These are phyloP conservation scores for Encephalitozoon intestinalis DNA, from an alignment of 371 early-diverging fungal species.

Conservation along the genomic window DNA sequence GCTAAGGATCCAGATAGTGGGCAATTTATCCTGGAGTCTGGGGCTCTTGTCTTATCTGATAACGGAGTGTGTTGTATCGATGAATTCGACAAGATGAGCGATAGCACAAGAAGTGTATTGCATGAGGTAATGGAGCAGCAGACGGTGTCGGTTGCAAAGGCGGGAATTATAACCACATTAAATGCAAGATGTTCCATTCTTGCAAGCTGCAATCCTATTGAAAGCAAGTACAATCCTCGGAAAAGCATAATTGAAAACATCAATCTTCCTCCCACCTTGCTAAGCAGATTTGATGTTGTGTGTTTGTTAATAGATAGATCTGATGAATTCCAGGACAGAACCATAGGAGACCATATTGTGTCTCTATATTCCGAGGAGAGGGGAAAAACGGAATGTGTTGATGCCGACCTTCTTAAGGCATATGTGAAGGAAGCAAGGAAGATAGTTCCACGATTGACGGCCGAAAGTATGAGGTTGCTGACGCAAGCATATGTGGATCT, in stretches of 20 bases:
- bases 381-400: slow-evolving; percentile 8
- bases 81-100: slow-evolving; percentile 63
- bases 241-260: slow-evolving; percentile 62
- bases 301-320: slow-evolving; percentile 59
- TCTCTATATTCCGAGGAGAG: slow-evolving; percentile 28
- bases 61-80: slow-evolving; percentile 61
- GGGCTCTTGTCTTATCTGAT: slow-evolving; percentile 61
- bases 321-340: slow-evolving; percentile 56
- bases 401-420: slow-evolving; percentile 50
- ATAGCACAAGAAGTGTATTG: slow-evolving; percentile 58
- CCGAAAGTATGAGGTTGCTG: slow-evolving; percentile 65
- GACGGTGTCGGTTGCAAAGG: slow-evolving; percentile 61
- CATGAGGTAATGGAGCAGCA: slow-evolving; percentile 63
- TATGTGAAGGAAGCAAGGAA: slow-evolving; percentile 67
- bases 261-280: slow-evolving; percentile 59
- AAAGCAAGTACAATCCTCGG: slow-evolving; percentile 59
- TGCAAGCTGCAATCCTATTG: slow-evolving; percentile 62
- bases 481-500: slow-evolving; percentile 75
- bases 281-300: slow-evolving; percentile 62
- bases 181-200: slow-evolving; percentile 61
- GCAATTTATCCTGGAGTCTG: slow-evolving; percentile 72
- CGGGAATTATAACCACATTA: slow-evolving; percentile 62
- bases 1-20: slow-evolving; percentile 87
- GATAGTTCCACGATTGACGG: slow-evolving; percentile 70
- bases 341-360: slow-evolving; percentile 58